Evolutionary conservation across 306 rosid species (phyloP), one percentile per base, ranked within the genome.

Genomic region (Begonia fuchsioides): DNA sequence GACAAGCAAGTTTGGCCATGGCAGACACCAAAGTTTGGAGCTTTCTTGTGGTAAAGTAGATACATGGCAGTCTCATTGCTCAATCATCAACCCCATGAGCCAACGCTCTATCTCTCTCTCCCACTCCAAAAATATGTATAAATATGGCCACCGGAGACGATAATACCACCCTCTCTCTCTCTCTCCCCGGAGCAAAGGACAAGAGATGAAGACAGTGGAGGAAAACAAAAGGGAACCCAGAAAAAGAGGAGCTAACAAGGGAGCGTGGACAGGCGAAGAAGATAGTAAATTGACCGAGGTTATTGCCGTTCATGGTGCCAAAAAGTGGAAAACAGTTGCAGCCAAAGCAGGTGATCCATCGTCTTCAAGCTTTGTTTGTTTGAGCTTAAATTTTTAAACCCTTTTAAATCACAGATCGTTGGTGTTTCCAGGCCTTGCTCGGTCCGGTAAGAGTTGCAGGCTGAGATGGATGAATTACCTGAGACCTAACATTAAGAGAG

Each of bases 311-410:
- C 79, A 78, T 51, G 81, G 86, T 14, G 74, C 86, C 0, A 71
- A 71, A 45, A 74, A 45, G 53, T 78, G 86, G 86, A 68, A 65
- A 38, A 58, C 69, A 13, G 51, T 78, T 51, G 79, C 81, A 54
- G 57, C 68, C 9, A 71, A 70, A 74, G 77, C 86, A 74, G 86
- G 86, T 74, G n/a, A n/a, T n/a, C n/a, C n/a, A n/a, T n/a, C n/a
- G n/a, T n/a, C n/a, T n/a, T n/a, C n/a, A n/a, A n/a, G n/a, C 32
- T 38, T 2, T 47, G 45, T 8, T 15, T 3, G 11, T 58, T 16
- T 39, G 6, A 10, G 6, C 10, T 6, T 6, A 10, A 39, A 6
- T 39, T 6, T 6, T 39, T 39, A 39, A 39, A 39, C 6, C 6
- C 6, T 6, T 10, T 49, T 20, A 17, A 49, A 38, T 52, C 32